Evolutionary conservation across 768 basidiomycete species (phyloP).

Genomic region (Fomitopsis serialis): DNA sequence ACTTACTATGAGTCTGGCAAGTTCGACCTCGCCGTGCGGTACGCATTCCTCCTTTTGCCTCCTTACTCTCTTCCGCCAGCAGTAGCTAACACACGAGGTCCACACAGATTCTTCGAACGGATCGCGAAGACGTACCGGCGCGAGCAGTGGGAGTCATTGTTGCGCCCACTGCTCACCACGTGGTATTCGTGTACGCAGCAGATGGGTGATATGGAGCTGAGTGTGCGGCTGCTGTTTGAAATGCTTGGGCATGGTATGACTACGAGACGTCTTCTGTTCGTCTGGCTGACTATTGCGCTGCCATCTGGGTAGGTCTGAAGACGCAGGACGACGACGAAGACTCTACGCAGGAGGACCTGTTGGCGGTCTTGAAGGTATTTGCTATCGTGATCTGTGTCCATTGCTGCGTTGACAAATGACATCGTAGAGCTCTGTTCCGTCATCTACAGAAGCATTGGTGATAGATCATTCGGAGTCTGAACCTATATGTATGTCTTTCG

Average conservation of each 20-base stretch:
- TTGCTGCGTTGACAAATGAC: neutral
- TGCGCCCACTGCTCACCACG: conserved; percentile 66
- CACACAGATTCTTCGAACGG: conserved; percentile 80
- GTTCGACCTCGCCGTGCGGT: conserved; percentile 87
- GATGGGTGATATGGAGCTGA: conserved; percentile 71
- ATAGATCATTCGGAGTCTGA: conserved; percentile 61
- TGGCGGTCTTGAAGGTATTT: conserved; percentile 66
- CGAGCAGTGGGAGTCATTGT: conserved; percentile 75
- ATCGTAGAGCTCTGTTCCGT: conserved; percentile 64
- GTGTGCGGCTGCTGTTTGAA: conserved; percentile 73
- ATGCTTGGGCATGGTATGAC: conserved; percentile 69
- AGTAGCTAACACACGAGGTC: neutral
- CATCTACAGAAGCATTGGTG: conserved; percentile 48
- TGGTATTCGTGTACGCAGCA: conserved; percentile 84
- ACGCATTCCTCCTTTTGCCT: conserved; percentile 13
- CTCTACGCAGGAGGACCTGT: conserved; percentile 60
- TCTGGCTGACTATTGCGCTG: neutral
- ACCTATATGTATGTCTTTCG: conserved; percentile 51
- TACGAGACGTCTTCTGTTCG: neutral
- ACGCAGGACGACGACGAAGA: conserved; percentile 41
- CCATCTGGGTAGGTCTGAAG: conserved; percentile 24
- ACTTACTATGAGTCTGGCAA: conserved; percentile 78
- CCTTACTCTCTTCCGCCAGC: neutral
- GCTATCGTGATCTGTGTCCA: neutral
- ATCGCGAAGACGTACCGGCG: conserved; percentile 85